Base-by-base conservation (phyloP, 768 basidiomycete genomes). In the Tylopilus subfusipes region DNA sequence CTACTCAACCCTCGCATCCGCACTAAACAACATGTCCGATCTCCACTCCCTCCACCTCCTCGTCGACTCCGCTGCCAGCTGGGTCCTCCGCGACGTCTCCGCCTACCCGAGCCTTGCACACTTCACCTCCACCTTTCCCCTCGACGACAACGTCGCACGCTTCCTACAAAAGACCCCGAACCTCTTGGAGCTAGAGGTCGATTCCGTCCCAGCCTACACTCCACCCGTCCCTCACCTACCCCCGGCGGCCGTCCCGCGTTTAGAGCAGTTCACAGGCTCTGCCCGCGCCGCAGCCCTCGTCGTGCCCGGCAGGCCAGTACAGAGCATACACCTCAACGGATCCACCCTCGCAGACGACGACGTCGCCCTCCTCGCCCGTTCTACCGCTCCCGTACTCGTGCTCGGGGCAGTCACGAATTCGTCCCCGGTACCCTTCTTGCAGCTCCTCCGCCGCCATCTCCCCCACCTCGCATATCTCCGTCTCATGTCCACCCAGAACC, bases 291-390 rank as follows among this genome's bases (percentile, higher is more conserved):
- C 87, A 22, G 71, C 74, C 48, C 68, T 72, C 24, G 71, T 90
- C 61, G 76, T 86, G 4, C 85, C 85, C 42, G 82, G 83, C 16
- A 81, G 88, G 21, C 86, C 88, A 11, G 76, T 90, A 36, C 72
- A 80, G 56, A 78, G 77, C 63, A 76, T 90, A 46, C 80, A 83
- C 66, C 76, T 90, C 52, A 78, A 76, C 54, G 80, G 76, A n/a
- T 77, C 82, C 29, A 80, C 82, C 68, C 71, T 88, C 57, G 74
- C 79, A 22, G 81, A 82, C 59, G 80, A 78, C 25, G 76, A 83
- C 62, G 73, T 86, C 22, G 73, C 73, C 42, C 70, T 71, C 27
- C 75, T 89, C 44, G 76, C 82, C 13, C 66, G 64, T 44, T 66
- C 84, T 29, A 75, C 82, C 30, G 73, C 77, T 16, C 75, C 73